Evolutionary conservation across 148 eudicot species (phyloP).

Genomic region (Fagopyrum esculentum): DNA sequence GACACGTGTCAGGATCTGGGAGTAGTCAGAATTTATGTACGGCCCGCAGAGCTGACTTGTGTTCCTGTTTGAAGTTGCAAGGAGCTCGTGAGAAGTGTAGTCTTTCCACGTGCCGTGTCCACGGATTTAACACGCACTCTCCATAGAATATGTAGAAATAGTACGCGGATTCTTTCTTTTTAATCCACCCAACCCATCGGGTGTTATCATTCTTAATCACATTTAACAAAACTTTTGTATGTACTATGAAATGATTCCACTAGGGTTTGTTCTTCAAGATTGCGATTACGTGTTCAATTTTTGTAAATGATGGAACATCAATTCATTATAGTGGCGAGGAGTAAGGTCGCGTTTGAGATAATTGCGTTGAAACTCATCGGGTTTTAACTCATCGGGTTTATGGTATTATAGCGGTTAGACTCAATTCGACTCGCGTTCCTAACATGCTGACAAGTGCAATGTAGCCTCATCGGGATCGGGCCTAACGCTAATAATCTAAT

Average conservation of each 20-base stretch:
- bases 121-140: slow-evolving; percentile 5
- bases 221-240: too few relatives aligned
- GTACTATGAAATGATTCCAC: slow-evolving; percentile 2
- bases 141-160: too few relatives aligned
- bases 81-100: slow-evolving; percentile 4
- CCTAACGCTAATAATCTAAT: too few relatives aligned
- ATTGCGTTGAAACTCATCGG: too few relatives aligned
- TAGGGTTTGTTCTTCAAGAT: neutral
- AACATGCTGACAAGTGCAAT: too few relatives aligned
- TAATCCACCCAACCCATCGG: neutral
- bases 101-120: slow-evolving; percentile 2
- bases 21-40: neutral
- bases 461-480: too few relatives aligned
- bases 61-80: neutral
- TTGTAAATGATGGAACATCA: too few relatives aligned
- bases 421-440: too few relatives aligned
- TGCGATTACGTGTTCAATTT: too few relatives aligned
- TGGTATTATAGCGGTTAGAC: too few relatives aligned
- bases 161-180: neutral
- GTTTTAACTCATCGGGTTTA: too few relatives aligned
- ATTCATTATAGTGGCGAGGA: neutral
- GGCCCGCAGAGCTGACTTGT: slow-evolving; percentile 5
- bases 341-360: too few relatives aligned
- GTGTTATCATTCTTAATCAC: neutral
- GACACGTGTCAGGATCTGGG: slow-evolving; percentile 6